These are phyloP conservation scores for Exsudoporus floridanus DNA, from an alignment of 1,284 basidiomycete species.

Conservation along the genomic window DNA sequence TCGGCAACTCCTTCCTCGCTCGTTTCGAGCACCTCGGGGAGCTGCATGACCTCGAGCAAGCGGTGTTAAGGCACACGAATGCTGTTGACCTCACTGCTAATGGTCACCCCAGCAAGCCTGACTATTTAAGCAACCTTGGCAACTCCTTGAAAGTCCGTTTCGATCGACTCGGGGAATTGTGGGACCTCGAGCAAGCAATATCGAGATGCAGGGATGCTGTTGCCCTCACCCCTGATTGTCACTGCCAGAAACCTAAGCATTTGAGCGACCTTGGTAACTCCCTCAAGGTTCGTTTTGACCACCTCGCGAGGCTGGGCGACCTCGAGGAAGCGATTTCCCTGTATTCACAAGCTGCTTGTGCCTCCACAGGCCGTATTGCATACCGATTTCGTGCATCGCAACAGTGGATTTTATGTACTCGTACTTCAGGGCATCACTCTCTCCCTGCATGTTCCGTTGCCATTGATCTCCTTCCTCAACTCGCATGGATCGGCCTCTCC, in stretches of 20 bases:
- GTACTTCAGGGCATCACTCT: background rate
- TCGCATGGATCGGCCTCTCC: constrained; percentile 10
- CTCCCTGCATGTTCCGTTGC: background rate
- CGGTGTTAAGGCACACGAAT: background rate
- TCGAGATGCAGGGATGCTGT: too few species aligned
- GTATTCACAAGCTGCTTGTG: constrained; percentile 1
- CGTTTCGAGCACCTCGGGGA: background rate
- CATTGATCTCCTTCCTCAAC: constrained; percentile 7
- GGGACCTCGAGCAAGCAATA: too few species aligned
- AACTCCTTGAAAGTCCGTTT: background rate
- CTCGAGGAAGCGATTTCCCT: constrained; percentile 8
- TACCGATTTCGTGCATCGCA: constrained; percentile 2
- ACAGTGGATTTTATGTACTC: constrained; percentile 8
- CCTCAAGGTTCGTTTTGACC: too few species aligned
- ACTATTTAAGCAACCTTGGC: background rate
- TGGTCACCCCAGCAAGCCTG: background rate
- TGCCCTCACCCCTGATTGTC: too few species aligned
- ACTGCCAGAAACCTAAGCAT: too few species aligned
- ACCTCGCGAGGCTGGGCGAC: background rate
- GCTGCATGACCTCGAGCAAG: background rate
- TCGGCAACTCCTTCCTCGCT: background rate
- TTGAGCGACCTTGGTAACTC: too few species aligned
- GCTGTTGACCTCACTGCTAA: constrained; percentile 1
- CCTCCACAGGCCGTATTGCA: background rate
- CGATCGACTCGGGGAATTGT: too few species aligned